Base-by-base conservation (phyloP, 1,284 basidiomycete species). In the Volvariella volvacea region DNA sequence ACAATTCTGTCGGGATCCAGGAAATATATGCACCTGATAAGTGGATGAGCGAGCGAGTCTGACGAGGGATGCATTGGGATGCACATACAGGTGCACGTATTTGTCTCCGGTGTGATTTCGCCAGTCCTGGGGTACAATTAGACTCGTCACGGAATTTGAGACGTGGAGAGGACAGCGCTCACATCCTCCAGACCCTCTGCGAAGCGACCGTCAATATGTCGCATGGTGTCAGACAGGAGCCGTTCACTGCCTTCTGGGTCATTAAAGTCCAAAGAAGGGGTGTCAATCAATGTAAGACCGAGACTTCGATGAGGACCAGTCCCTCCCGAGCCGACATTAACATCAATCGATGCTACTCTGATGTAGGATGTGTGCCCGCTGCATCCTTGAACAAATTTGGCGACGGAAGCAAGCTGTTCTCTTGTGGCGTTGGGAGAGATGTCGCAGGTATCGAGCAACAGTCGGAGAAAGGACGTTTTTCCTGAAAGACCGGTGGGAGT, bases 381-480 rank as follows among this genome's bases (percentile, higher is more conserved):
- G 65, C 64, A 83, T 45, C 78, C 80, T 56, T 86, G 83, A 15
- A 86, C 79, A 64, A 87, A 88, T 63, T 82, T 83, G 48, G 84
- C 83, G 54, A 88, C 74, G 56, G 78, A 77, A 41, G 75, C 71
- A 51, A 86, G 77, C 67, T 88, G 84, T 55, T 86, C 83, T 57
- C 74, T 76, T 44, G 73, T 69, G 45, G 76, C 73, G 14, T 67
- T 61, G 25, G 68, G 64, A 19, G 82, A 73, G 54, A 86, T 68
- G 56, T 72, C 67, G 67, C 74, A 75, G 52, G 85, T 86, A 66
- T 88, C 85, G 61, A 88, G 74, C 52, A 88, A 69, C 51, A 85
- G 82, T 50, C 81, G 77, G 55, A 89, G 78, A 55, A 89, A 84
- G 48, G 83, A 81, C 22, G 87, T 85, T 73, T 90, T 90, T 63